Base-by-base conservation (phyloP, 2,329 filamentous ascomycete species). In the Claviceps quebecensis region DNA sequence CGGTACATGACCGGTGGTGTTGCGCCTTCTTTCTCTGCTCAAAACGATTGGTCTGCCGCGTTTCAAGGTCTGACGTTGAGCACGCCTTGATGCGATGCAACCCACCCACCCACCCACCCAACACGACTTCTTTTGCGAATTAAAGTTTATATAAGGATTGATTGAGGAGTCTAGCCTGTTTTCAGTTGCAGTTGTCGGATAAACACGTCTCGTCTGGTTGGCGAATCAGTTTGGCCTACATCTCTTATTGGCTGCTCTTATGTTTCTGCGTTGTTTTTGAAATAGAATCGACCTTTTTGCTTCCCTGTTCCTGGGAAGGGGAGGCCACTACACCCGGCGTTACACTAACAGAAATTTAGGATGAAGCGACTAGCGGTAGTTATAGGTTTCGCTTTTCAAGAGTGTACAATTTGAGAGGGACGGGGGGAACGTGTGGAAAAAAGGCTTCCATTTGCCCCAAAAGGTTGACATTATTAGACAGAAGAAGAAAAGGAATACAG, bases 41-140 rank as follows among this genome's bases (percentile, higher is more conserved):
- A 74, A 59, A 70, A 73, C 47, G 81, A 85, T 48, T 86, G 83
- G 82, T 68, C 75, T 26, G 69, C 71, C 50, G 67, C 74, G 5
- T 87, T 87, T 63, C 84, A 88, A 63, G 78, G 84, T 9, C 69
- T 89, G 17, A 89, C 85, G 2, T 74, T 89, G 56, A 85, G 85
- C 61, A 77, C 78, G 56, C 75, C 76, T 54, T 79, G 61, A 68
- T 55, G 11, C n/a, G 52, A 39, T 34, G 29, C 29, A 4, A 9
- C 29, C 29, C 11, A 34, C 29, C 29, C 29, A 26, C 23, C 23
- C 23, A 34, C 29, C 29, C 29, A 34, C 29, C 29, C 29, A 29
- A 29, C 29, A 9, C 29, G 29, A 34, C 29, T 34, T 29, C 26
- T 29, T 34, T 34, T 34, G 29, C 29, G 29, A 4, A 34, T 34